Base-by-base conservation (phyloP, 2,329 filamentous ascomycete genomes). In the Paecilomyces niveus region DNA sequence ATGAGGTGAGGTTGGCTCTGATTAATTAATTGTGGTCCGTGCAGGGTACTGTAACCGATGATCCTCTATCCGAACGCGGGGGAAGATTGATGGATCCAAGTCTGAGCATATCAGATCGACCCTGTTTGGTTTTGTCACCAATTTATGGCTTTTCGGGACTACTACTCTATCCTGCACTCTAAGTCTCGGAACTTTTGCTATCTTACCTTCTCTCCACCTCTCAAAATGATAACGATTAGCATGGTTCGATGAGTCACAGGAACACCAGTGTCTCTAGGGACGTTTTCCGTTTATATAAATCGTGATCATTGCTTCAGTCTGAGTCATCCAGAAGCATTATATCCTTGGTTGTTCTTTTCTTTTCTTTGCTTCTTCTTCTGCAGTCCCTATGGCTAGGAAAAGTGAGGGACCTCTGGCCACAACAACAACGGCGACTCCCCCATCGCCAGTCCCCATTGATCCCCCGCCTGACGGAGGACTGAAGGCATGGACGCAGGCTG, bases 401-500 rank as follows among this genome's bases (percentile, higher is more conserved):
- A 13, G n/a, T 7, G 35, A 39, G 35, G 33, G 33, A 15, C 33
- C 11, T n/a, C 33, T 13, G 33, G n/a, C 35, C n/a, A 39, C 35
- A n/a, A n/a, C 35, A 0, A 61, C 52, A 8, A 57, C 53, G 11
- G 51, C 24, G 35, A 39, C 13, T 15, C 13, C 13, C 3, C 13
- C 13, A n/a, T 39, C 35, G n/a, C n/a, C 35, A 39, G n/a, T 39
- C n/a, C 35, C 13, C 45, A 60, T 72, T 10, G 74, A 72, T 0
- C 75, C 74, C 11, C 73, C 76, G 10, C 75, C 76, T 4, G 76
- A 85, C 57, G 83, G 83, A 7, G 83, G 83, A 1, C 65, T 79
- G 29, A 66, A 72, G 32, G 83, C 83, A n/a, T 85, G 82, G 82
- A 70, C 76, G 0, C 83, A 85, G 64, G 81, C 81, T 3, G 73